Percentiles rank a stretch among this genome's conserved stretches.
phyloP scores from a whole-genome alignment of 208 protist species.

The Entamoeba histolytica region DNA sequence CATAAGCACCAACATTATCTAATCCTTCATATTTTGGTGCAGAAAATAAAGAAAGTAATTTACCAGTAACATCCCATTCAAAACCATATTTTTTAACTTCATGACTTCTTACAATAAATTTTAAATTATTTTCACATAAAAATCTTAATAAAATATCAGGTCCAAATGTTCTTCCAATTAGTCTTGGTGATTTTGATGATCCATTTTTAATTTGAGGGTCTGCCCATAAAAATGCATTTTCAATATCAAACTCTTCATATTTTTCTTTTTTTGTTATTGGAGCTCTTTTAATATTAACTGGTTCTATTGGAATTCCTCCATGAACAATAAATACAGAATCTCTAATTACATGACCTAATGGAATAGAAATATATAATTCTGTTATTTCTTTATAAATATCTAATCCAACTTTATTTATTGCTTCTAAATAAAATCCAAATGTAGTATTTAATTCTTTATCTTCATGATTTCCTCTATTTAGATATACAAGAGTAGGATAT shows the following conservation, averaged over 20 bases:
- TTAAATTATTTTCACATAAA: neutral
- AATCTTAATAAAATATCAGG: neutral
- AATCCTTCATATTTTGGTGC: neutral
- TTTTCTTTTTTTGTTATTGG: neutral
- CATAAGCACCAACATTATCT: neutral
- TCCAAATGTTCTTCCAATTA: neutral
- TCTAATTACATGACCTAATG: constrained; percentile 45
- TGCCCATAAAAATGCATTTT: neutral
- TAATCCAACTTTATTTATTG: constrained; percentile 59
- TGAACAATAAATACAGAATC: constrained; percentile 57
- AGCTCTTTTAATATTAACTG: neutral
- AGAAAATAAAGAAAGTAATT: neutral
- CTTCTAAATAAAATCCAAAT: constrained; percentile 72
- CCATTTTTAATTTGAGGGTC: neutral
- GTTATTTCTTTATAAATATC: constrained; percentile 48
- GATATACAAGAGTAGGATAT: constrained; percentile 3
- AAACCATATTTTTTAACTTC: neutral
- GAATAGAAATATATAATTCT: constrained; percentile 52
- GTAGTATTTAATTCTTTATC: neutral
- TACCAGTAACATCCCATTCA: neutral
- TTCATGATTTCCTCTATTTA: constrained; percentile 31
- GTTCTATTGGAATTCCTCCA: constrained; percentile 48
- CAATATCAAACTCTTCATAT: neutral
- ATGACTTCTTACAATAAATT: neutral
- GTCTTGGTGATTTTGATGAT: neutral